These are phyloP conservation scores for Aspergillus taichungensis DNA, from an alignment of 495 filamentous ascomycete species.

Conservation along the genomic window DNA sequence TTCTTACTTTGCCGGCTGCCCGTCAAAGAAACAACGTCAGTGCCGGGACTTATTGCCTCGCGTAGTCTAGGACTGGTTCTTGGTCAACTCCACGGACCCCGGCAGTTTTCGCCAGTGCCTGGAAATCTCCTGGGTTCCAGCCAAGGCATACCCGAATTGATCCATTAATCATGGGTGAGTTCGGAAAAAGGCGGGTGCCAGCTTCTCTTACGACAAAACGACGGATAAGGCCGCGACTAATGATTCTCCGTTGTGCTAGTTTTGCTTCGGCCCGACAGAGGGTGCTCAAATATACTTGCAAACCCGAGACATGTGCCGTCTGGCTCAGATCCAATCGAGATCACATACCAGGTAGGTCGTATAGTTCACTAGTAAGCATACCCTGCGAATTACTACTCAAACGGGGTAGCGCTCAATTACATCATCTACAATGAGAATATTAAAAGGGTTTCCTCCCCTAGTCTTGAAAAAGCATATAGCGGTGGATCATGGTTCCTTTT, in stretches of 20 bases:
- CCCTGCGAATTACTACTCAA: too few relatives aligned
- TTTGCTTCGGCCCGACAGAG: slow-evolving; percentile 15
- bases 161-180: slow-evolving; percentile 2
- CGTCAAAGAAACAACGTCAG: too few relatives aligned
- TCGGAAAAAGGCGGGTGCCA: slow-evolving; percentile 22
- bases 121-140: background rate
- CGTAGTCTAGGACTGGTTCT: background rate
- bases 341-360: too few relatives aligned
- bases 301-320: slow-evolving; percentile 2
- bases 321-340: too few relatives aligned
- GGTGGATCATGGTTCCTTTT: slow-evolving; percentile 2
- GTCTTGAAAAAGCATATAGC: too few relatives aligned
- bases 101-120: slow-evolving; percentile 14
- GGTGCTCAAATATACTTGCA: slow-evolving; percentile 1
- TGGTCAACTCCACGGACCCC: slow-evolving; percentile 7
- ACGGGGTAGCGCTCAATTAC: too few relatives aligned
- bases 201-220: slow-evolving; percentile 8
- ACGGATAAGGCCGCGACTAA: background rate
- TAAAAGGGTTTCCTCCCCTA: too few relatives aligned
- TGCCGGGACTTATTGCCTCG: too few relatives aligned
- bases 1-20: too few relatives aligned
- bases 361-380: too few relatives aligned
- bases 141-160: slow-evolving; percentile 8
- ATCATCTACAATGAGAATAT: too few relatives aligned
- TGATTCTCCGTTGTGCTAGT: too few relatives aligned